A percentile compares a stretch with the other conserved stretches of the same genome.
These are phyloP conservation scores for Suillus decipiens DNA, from an alignment of 768 basidiomycete genomes.

Conservation along the genomic window DNA sequence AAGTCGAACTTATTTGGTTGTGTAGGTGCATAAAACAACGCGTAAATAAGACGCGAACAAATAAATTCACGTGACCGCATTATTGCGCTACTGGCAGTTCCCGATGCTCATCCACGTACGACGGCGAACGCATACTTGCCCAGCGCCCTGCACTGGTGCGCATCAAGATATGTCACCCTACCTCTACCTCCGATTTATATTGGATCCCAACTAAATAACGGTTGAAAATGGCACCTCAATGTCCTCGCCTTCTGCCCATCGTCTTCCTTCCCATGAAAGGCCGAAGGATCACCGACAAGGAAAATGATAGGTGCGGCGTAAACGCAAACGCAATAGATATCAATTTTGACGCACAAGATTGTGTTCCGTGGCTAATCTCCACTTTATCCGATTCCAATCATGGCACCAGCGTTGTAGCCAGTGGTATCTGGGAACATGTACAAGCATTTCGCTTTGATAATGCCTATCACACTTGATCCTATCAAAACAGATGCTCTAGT, in stretches of 20 bases:
- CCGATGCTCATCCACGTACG: background rate
- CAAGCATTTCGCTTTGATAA: background rate
- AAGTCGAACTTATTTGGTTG: constrained; percentile 36
- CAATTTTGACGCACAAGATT: background rate
- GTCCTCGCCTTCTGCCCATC: background rate
- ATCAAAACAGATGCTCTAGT: background rate
- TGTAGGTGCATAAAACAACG: constrained; percentile 32
- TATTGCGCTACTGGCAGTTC: background rate
- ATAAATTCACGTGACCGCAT: constrained; percentile 17
- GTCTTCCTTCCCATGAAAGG: background rate
- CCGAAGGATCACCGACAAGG: background rate
- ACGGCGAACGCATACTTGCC: background rate
- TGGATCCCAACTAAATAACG: background rate
- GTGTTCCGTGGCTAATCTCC: background rate
- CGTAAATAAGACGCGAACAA: constrained; percentile 31
- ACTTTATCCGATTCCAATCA: background rate
- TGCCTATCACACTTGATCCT: background rate
- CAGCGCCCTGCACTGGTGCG: background rate
- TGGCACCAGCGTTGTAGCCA: background rate
- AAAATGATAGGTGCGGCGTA: background rate
- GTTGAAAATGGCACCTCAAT: background rate
- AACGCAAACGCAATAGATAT: background rate
- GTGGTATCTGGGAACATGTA: background rate
- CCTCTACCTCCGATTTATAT: background rate
- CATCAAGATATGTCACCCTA: background rate